Conservation (phyloP, 2,329 filamentous ascomycete genomes). For the Epichloe sp. region DNA sequence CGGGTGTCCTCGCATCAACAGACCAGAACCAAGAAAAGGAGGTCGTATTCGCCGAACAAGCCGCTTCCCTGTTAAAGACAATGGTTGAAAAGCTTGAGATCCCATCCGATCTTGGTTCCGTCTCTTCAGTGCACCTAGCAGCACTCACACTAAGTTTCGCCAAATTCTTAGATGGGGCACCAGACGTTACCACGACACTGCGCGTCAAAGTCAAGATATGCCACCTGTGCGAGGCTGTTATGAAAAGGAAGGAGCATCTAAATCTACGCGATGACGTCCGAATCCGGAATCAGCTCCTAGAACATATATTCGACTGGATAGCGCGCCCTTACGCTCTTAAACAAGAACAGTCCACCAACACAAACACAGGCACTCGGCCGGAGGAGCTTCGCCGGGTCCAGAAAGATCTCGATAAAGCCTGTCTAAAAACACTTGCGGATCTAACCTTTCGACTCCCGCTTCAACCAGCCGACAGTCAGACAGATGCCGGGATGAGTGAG, state of each 20-base stretch:
- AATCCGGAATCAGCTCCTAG: slow-evolving; percentile 54
- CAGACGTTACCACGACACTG: slow-evolving; percentile 41
- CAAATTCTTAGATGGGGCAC: slow-evolving; percentile 47
- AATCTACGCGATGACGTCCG: slow-evolving; percentile 57
- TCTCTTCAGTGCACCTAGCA: slow-evolving; percentile 51
- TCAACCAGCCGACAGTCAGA: slow-evolving; percentile 51
- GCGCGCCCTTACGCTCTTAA: slow-evolving; percentile 41
- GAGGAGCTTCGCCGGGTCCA: slow-evolving; percentile 48
- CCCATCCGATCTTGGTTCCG: slow-evolving; percentile 47
- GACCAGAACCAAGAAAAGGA: slow-evolving; percentile 44
- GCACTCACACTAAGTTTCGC: slow-evolving; percentile 52
- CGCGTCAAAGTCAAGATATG: slow-evolving; percentile 58
- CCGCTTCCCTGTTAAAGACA: slow-evolving; percentile 47
- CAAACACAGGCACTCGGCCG: slow-evolving; percentile 24
- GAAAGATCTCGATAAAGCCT: slow-evolving; percentile 52
- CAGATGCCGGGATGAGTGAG: slow-evolving; percentile 53
- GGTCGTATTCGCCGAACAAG: slow-evolving; percentile 54
- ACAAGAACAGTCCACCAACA: slow-evolving; percentile 26
- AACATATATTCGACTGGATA: slow-evolving; percentile 58
- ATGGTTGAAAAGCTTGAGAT: slow-evolving; percentile 52
- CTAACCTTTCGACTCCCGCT: slow-evolving; percentile 53
- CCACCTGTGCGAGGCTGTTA: slow-evolving; percentile 52
- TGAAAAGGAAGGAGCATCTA: slow-evolving; percentile 52
- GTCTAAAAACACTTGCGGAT: slow-evolving; percentile 50
- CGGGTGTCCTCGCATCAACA: slow-evolving; percentile 37